These are phyloP conservation scores for Arabidopsis suecica DNA, from an alignment of 345 rosid genomes.

Conservation along the genomic window DNA sequence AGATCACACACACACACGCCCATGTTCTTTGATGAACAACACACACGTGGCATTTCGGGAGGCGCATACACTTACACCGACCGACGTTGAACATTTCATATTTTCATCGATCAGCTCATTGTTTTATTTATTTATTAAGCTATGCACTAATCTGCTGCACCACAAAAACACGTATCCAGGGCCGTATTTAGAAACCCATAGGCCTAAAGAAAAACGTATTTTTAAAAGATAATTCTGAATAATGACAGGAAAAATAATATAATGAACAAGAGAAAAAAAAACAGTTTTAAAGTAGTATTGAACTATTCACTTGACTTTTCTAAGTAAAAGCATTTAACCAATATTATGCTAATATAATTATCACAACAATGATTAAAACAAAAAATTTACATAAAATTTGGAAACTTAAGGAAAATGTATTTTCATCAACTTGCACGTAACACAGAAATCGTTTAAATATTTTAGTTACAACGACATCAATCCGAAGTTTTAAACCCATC, in stretches of 20 bases:
- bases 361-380: not conserved
- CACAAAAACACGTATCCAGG: constrained; percentile 22
- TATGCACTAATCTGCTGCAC: constrained; percentile 22
- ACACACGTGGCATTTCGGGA: constrained; percentile 44
- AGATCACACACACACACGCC: constrained; percentile 27
- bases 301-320: too few species aligned
- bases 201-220: not conserved
- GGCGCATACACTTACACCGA: constrained; percentile 34
- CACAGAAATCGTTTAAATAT: not conserved
- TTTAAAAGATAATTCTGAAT: too few species aligned
- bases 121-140: not conserved
- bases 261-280: too few species aligned
- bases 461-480: not conserved
- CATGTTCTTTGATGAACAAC: constrained; percentile 34
- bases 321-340: not conserved
- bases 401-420: not conserved
- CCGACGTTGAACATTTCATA: constrained; percentile 15
- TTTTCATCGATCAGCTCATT: not conserved
- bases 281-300: too few species aligned
- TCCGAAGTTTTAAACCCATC: not conserved
- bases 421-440: not conserved
- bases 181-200: not conserved
- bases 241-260: too few species aligned
- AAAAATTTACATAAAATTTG: not conserved
- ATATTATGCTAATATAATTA: not conserved